phyloP scores from a whole-genome alignment of 352 stramenopile species.

The Globisporangium ultimum region DNA sequence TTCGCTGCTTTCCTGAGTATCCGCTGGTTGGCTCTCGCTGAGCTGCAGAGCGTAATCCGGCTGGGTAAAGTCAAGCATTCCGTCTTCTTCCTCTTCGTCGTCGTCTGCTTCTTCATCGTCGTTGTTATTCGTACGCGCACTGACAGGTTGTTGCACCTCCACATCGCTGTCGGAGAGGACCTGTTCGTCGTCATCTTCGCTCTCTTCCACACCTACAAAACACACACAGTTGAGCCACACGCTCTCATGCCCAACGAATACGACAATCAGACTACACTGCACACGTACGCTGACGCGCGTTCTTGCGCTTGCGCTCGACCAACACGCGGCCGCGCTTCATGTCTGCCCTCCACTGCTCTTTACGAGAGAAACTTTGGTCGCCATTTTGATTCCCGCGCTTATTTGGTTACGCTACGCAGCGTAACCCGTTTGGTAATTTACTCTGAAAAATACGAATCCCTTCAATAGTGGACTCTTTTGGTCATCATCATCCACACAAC shows the following conservation, averaged over 20 bases:
- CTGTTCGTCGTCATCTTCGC: slow-evolving; percentile 18
- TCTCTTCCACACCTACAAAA: slow-evolving; percentile 26
- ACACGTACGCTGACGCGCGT: slow-evolving; percentile 30
- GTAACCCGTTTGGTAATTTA: slow-evolving; percentile 1
- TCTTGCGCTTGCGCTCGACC: slow-evolving; percentile 26
- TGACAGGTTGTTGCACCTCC: slow-evolving; percentile 23
- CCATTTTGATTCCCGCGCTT: slow-evolving; percentile 10
- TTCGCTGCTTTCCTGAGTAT: slow-evolving; percentile 30
- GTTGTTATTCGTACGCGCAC: slow-evolving; percentile 8
- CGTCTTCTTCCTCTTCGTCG: slow-evolving; percentile 42
- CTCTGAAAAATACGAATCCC: not conserved
- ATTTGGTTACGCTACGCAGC: not conserved
- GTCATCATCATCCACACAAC: too few relatives aligned
- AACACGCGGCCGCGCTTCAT: slow-evolving; percentile 38
- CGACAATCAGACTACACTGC: too few relatives aligned
- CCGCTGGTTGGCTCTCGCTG: slow-evolving; percentile 29
- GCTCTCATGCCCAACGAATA: not conserved
- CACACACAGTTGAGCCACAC: not conserved
- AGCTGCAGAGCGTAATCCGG: slow-evolving; percentile 63
- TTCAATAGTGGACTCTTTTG: too few relatives aligned
- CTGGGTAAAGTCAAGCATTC: slow-evolving; percentile 73
- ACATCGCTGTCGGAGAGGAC: slow-evolving; percentile 23
- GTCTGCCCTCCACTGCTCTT: slow-evolving; percentile 11
- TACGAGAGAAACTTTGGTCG: not conserved
- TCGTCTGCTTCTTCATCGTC: slow-evolving; percentile 4